A percentile compares a stretch with the other conserved stretches of the same genome.
These are phyloP conservation scores for Oryza nivara DNA, from an alignment of 176 grass and related monocot species.

Conservation along the genomic window DNA sequence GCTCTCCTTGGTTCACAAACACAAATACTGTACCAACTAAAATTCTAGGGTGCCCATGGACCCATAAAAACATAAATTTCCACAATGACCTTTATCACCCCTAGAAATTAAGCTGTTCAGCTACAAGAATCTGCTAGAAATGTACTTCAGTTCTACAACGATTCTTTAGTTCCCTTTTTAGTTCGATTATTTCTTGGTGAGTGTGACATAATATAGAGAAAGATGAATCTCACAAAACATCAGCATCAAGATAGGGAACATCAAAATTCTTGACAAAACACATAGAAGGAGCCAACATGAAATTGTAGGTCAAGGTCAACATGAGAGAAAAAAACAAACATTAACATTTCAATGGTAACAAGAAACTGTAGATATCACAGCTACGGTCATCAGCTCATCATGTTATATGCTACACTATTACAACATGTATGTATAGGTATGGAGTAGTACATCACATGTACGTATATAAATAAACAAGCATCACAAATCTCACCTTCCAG, in stretches of 20 bases:
- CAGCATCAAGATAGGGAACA: neutral
- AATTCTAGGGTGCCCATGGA: neutral
- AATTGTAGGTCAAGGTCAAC: neutral
- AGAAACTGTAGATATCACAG: neutral
- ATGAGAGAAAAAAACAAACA: neutral
- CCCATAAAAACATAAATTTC: neutral
- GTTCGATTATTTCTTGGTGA: neutral
- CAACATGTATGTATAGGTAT: neutral
- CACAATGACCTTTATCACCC: neutral
- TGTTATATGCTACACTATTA: neutral
- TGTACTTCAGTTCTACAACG: neutral
- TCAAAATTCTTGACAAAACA: neutral
- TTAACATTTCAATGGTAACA: neutral
- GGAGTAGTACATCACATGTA: neutral
- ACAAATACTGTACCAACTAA: neutral
- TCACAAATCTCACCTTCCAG: slow-evolving; percentile 46
- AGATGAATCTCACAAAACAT: neutral
- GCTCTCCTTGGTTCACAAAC: neutral
- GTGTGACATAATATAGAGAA: neutral
- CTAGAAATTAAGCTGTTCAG: neutral
- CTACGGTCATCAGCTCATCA: neutral
- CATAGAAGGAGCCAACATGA: neutral
- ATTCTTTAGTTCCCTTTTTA: neutral
- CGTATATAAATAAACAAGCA: neutral
- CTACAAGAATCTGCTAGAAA: neutral